Base-by-base conservation (phyloP, 257 asterid species). In the Solanum rostratum region DNA sequence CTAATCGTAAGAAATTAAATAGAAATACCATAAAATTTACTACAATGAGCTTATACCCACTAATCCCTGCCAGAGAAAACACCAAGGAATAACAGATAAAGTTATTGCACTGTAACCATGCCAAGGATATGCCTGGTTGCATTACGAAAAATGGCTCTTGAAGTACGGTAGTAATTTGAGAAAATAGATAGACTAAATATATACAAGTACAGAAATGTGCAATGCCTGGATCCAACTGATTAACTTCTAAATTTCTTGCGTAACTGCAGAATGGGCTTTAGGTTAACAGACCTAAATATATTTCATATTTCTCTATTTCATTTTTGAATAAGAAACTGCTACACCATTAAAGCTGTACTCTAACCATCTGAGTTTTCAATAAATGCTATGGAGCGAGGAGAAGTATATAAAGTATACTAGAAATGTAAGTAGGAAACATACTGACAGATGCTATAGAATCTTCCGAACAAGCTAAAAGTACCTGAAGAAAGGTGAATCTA, bases 401-500 rank as follows among this genome's bases (percentile, higher is more conserved):
- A 10, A 49, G 62, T 49, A 8, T 49, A 27, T 24, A 16, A 49
- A 16, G 82, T 46, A 49, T 27, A 74, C 15, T 46, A 4, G 24
- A 76, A 74, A 76, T 4, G 82, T 45, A 76, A 24, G 82, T 76
- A 49, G 22, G 22, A 74, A 22, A 45, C 63, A 76, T 76, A 24
- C 1, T 10, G 27, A 15, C 45, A 79, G 59, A 39, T 37, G 73
- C 24, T 16, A 57, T 10, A 62, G 63, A 45, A 24, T 76, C 82
- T 50, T 50, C 82, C 12, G 16, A 55, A 73, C 39, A 52, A 82
- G 27, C 79, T 39, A 79, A 76, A 46, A 30, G 73, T 92, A 96
- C 99, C 97, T 95, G 87, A 94, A 85, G 92, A 97, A 95, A 90
- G 99, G 99, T 52, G 97, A 95, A 90, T 97, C 98, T 20, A 97